These are phyloP conservation scores for Avena sativa DNA, from an alignment of 176 grass and related monocot genomes.

Conservation along the genomic window DNA sequence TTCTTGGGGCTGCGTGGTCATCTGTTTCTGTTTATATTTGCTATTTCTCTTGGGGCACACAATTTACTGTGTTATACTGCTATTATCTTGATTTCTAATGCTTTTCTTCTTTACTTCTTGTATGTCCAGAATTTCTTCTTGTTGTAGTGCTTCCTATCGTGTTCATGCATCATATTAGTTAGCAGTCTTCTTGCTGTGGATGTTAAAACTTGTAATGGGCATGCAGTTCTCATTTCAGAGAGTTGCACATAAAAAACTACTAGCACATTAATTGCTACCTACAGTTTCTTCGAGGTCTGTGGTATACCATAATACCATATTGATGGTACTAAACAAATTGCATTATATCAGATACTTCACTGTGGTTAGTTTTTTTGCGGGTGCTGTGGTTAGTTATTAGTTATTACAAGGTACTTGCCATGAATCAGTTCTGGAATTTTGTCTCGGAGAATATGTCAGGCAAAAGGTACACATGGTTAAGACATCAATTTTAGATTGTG, in stretches of 20 bases:
- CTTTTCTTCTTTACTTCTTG: neutral
- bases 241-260: neutral
- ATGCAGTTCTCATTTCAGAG: neutral
- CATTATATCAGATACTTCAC: neutral
- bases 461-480: neutral
- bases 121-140: neutral
- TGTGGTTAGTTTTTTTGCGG: neutral
- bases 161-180: neutral
- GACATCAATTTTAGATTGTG: neutral
- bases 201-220: too few species aligned
- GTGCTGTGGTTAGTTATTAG: neutral
- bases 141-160: neutral
- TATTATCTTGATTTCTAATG: neutral
- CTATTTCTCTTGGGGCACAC: neutral
- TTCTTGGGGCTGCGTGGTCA: neutral
- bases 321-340: neutral
- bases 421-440: neutral
- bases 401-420: neutral
- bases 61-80: neutral
- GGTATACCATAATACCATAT: neutral
- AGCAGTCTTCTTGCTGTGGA: neutral
- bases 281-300: neutral
- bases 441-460: neutral
- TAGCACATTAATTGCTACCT: neutral
- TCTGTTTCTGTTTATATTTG: conserved; percentile 5